Base-by-base conservation (phyloP, 2,329 filamentous ascomycete species). In the Rhynchosporium agropyri region DNA sequence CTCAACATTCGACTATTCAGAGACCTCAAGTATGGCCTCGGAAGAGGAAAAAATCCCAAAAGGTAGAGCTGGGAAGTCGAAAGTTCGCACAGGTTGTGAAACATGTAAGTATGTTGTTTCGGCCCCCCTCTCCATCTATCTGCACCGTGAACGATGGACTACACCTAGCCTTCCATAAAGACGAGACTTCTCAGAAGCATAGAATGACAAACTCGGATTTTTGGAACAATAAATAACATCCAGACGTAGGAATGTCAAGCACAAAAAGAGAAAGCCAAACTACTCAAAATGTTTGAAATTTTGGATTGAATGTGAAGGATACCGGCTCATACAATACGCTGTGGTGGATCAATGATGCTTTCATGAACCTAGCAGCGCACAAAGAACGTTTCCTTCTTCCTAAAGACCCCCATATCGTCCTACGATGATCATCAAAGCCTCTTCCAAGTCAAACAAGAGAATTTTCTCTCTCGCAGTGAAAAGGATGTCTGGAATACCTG, bases 91-190 rank as follows among this genome's bases (percentile, higher is more conserved):
- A 33, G 61, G 61, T 9, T 63, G 61, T 40, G 55, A 43, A 38
- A 63, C 61, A 20, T 63, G 61, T 49, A 63, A 63, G 61, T 58
- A 42, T 46, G 48, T 42, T 42, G 15, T 31, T 26, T 20, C 26
- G 9, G 15, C 43, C 15, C 49, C 49, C 31, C 48, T 36, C 12
- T 36, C 1, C 31, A 13, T 36, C 20, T 20, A 1, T 53, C 49
- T 38, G 6, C 49, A 53, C 20, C 15, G 15, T 13, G 49, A 8
- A n/a, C 31, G 38, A 20, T 10, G 7, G 31, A 38, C 49, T 33
- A n/a, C 38, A 36, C 31, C 31, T 38, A 51, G 49, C 31, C 6
- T 36, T 53, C 4, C 10, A 6, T n/a, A 53, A 9, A 29, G 38
- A 29, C 49, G 38, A 33, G 36, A 8, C 15, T 15, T n/a, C 26